These are phyloP conservation scores for Saccharomycopsis babjevae DNA, from an alignment of 805 yeast species.

Conservation along the genomic window DNA sequence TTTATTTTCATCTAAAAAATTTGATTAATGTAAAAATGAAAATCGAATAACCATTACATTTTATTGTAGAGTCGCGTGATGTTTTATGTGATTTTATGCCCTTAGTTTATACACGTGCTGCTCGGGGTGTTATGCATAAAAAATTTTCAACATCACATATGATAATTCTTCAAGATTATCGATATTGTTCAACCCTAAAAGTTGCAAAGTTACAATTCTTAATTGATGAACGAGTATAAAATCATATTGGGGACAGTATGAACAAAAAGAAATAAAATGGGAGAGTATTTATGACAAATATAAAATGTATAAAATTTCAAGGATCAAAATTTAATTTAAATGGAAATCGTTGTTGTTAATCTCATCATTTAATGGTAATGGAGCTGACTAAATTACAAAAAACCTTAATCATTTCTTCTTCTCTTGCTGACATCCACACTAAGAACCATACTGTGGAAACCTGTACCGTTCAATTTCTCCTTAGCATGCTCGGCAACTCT, in stretches of 20 bases:
- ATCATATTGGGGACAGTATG: background rate
- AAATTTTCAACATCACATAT: no score
- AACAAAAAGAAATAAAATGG: background rate
- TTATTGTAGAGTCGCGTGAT: no score
- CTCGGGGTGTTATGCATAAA: no score
- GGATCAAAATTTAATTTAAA: background rate
- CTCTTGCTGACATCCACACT: slow-evolving; percentile 32
- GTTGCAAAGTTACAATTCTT: no score
- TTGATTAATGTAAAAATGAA: no score
- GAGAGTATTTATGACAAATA: background rate
- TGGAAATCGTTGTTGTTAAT: background rate
- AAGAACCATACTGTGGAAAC: slow-evolving; percentile 82
- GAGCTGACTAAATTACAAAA: no score
- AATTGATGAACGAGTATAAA: background rate
- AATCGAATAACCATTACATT: no score
- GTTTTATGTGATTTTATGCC: no score
- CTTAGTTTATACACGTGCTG: no score
- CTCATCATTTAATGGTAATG: background rate
- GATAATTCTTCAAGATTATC: no score
- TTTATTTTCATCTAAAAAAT: no score
- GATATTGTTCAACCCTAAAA: no score
- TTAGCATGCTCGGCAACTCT: slow-evolving; percentile 67
- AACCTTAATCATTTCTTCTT: background rate
- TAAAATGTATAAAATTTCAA: background rate
- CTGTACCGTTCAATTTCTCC: slow-evolving; percentile 73